These are phyloP conservation scores for Sugiyamaella xylanicola DNA, from an alignment of 1,139 yeast species.

Conservation along the genomic window DNA sequence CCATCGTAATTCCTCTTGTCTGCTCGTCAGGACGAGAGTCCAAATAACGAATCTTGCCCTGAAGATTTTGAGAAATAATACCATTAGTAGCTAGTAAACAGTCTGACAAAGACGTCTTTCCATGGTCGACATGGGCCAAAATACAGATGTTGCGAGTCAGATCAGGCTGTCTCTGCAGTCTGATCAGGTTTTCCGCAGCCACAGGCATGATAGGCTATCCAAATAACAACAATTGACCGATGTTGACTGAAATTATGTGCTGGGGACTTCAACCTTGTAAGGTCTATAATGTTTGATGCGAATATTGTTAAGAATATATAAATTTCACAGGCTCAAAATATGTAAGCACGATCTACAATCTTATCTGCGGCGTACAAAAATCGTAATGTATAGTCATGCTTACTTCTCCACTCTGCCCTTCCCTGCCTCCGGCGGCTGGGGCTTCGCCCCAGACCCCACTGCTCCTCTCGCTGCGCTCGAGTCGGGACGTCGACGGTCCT, in stretches of 20 bases:
- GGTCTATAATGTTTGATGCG: background rate
- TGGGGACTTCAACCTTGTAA: too few species aligned
- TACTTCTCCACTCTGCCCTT: background rate
- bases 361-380: background rate
- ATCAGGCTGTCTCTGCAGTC: conserved; percentile 68
- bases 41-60: conserved; percentile 89
- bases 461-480: too few species aligned
- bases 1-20: conserved; percentile 96
- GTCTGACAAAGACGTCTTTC: conserved; percentile 94
- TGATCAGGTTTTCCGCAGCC: conserved; percentile 62
- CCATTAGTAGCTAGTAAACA: conserved; percentile 93
- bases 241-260: too few species aligned
- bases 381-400: background rate
- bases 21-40: conserved; percentile 98
- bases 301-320: background rate
- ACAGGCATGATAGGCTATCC: conserved; percentile 36
- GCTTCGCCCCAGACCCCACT: too few species aligned
- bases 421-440: too few species aligned
- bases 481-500: too few species aligned
- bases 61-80: conserved; percentile 89
- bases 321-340: background rate
- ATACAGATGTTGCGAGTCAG: conserved; percentile 88
- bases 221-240: too few species aligned
- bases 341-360: background rate
- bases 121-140: conserved; percentile 98